Conservation (phyloP, 768 basidiomycete genomes). For the Collybia sordida region DNA sequence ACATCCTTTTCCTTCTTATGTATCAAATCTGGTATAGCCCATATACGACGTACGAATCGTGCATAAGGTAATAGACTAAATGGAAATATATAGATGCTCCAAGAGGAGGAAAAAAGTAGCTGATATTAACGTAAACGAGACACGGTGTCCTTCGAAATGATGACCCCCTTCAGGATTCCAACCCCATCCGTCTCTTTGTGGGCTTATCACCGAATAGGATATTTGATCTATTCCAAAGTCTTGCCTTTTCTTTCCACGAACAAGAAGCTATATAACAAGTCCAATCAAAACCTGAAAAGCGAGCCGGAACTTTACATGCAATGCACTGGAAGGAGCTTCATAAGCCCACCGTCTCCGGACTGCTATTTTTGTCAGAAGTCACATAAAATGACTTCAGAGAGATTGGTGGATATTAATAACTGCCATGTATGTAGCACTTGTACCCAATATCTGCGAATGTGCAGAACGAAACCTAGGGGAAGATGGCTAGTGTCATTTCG, state of each 20-base stretch:
- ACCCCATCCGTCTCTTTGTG: neutral
- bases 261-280: neutral
- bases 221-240: constrained; percentile 16
- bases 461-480: constrained; percentile 7
- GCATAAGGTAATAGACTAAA: too few species aligned
- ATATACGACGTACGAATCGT: too few species aligned
- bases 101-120: too few species aligned
- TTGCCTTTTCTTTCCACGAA: constrained; percentile 3
- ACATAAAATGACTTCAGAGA: constrained; percentile 4
- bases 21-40: too few species aligned
- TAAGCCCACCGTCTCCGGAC: neutral
- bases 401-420: constrained; percentile 8
- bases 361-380: neutral
- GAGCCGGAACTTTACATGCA: neutral
- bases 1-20: too few species aligned
- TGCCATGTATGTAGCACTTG: constrained; percentile 9
- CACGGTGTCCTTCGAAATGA: too few species aligned
- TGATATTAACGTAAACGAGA: too few species aligned
- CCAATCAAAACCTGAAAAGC: neutral
- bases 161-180: too few species aligned
- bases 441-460: constrained; percentile 8
- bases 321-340: neutral
- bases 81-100: too few species aligned
- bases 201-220: constrained; percentile 30
- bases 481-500: neutral